Base-by-base conservation (phyloP, 805 yeast genomes). In the Lipomyces yamanashiensis region DNA sequence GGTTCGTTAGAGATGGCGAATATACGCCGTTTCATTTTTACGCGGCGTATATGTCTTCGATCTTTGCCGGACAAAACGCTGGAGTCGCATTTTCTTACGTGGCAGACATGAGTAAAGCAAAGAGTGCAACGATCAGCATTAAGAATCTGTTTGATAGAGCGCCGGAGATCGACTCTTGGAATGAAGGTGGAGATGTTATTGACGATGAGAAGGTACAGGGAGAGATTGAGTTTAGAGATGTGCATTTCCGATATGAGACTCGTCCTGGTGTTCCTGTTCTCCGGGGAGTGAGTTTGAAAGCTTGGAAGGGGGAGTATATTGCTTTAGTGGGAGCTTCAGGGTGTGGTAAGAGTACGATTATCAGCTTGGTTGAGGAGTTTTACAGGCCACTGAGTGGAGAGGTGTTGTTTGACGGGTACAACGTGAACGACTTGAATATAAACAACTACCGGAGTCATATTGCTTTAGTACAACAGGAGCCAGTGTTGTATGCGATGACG, bases 311-410 rank as follows among this genome's bases (percentile, higher is more conserved):
- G 7, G 76, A 86, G 70, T 90, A 88, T 71, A 92, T 91, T 43
- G 97, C 97, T 12, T 84, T 91, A 70, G 97, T 91, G n/a, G 97
- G 97, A 0, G 87, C 96, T 93, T 2, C 87, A 89, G 23, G 97
- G 10, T 71, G 74, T 28, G 91, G 48, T 73, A 79, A 5, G 55
- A 64, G 70, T 56, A 71, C 73, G 0, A 79, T 86, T 7, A 78
- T 85, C 2, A 87, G 85, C 68, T 73, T 86, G 28, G 74, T 86
- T 40, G 77, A 85, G 66, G 75, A 88, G 55, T 84, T 84, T 70
- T 86, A 86, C 71, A 85, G 84, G 64, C 85, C 87, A 1, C 73
- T 75, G 15, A 63, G 74, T 0, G 67, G 69, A 5, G 23, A 56
- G 45, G 87, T 93, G 61, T 76, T 87, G 33, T 83, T 93, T 51